These are phyloP conservation scores for Funneliformis mosseae DNA, from an alignment of 192 early-diverging fungal species.

Conservation along the genomic window DNA sequence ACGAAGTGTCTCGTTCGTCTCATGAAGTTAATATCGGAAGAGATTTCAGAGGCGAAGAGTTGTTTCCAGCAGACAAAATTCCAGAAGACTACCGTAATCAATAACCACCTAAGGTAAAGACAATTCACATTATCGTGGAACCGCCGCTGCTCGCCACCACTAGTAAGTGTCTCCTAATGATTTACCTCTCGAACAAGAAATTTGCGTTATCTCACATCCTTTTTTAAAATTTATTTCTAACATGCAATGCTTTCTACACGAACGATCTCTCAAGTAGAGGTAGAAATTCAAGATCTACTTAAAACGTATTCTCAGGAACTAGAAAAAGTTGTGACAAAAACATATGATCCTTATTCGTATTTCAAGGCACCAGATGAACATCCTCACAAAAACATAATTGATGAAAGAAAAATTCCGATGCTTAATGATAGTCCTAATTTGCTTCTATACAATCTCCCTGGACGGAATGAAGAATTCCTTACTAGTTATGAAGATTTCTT, in stretches of 20 bases:
- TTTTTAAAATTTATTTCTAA: too few relatives aligned
- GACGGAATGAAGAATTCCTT: not conserved
- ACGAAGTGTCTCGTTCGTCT: not conserved
- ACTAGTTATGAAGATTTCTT: not conserved
- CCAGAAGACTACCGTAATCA: not conserved
- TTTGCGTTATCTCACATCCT: too few relatives aligned
- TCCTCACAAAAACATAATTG: slow-evolving; percentile 5
- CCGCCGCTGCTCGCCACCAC: too few relatives aligned
- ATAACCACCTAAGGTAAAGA: not conserved
- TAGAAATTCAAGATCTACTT: too few relatives aligned
- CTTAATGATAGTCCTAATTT: not conserved
- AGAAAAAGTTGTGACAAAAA: too few relatives aligned
- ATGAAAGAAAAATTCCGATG: not conserved
- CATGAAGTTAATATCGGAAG: not conserved
- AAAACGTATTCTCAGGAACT: too few relatives aligned
- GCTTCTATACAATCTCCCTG: not conserved
- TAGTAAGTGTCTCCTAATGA: too few relatives aligned
- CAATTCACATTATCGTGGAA: too few relatives aligned
- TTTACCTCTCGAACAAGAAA: too few relatives aligned
- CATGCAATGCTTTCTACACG: too few relatives aligned
- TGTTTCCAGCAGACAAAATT: not conserved
- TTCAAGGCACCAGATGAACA: not conserved
- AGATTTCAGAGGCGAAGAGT: not conserved
- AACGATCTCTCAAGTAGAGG: too few relatives aligned
- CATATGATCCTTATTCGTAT: too few relatives aligned